Conservation (phyloP, 441 rosid genomes). For the Gossypium laxum region DNA sequence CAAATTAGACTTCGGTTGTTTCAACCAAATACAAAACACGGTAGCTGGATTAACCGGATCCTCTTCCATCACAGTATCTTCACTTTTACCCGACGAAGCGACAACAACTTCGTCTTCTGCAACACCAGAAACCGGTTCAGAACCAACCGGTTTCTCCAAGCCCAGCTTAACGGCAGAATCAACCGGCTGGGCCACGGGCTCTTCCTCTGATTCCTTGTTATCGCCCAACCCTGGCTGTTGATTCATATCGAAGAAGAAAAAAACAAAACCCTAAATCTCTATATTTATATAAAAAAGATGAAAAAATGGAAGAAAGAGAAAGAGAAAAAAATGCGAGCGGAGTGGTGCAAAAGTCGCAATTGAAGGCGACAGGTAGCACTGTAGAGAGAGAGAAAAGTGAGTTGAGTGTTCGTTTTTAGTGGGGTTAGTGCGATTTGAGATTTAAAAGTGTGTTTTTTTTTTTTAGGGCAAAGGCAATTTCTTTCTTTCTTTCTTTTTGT, state of each 20-base stretch:
- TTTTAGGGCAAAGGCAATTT: too few species aligned
- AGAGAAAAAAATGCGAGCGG: constrained; percentile 11
- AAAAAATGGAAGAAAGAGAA: constrained; percentile 22
- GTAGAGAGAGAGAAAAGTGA: constrained; percentile 28
- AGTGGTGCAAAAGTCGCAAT: constrained; percentile 67
- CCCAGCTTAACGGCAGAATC: constrained; percentile 13
- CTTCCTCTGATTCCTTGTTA: constrained; percentile 34
- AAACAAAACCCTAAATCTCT: constrained; percentile 37
- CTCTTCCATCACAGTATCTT: constrained; percentile 74
- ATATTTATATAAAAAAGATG: constrained; percentile 18
- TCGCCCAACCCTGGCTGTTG: constrained; percentile 24
- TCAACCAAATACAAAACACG: constrained; percentile 74
- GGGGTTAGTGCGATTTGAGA: constrained; percentile 35
- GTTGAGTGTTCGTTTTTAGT: constrained; percentile 13
- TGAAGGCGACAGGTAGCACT: constrained; percentile 90
- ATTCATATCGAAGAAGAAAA: constrained; percentile 31
- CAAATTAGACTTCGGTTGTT: constrained; percentile 70
- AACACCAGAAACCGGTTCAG: constrained; percentile 4
- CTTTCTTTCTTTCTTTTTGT: background rate
- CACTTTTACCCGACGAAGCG: constrained; percentile 28
- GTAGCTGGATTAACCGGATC: constrained; percentile 71
- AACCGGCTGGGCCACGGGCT: constrained; percentile 19
- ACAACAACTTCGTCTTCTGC: constrained; percentile 28
- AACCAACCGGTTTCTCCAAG: constrained; percentile 11
- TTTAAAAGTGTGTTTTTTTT: too few species aligned